Conservation (phyloP, 139 green algal genomes). For the Spirogloea muscicola region DNA sequence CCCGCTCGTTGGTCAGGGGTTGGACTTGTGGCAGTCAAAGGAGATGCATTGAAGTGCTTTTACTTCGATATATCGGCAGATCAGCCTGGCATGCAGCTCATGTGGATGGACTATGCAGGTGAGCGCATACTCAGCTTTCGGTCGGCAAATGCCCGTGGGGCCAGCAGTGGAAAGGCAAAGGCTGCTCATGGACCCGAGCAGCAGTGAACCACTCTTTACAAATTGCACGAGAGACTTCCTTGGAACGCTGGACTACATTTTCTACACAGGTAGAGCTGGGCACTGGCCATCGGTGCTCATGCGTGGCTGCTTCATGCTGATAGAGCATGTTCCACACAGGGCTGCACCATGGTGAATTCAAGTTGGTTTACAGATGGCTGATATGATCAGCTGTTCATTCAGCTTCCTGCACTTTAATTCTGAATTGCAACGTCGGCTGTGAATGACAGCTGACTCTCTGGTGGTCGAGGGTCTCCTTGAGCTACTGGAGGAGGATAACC, state of each 20-base stretch:
- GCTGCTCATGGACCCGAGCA: constrained; percentile 41
- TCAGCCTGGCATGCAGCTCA: no score
- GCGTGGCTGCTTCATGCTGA: no score
- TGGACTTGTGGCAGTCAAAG: background rate
- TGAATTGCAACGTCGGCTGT: no score
- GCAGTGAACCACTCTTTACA: constrained; percentile 69
- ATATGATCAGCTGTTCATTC: no score
- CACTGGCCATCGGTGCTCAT: no score
- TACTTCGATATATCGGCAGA: no score
- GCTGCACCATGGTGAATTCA: no score
- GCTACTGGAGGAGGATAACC: constrained; percentile 72
- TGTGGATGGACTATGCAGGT: no score
- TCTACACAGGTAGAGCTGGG: constrained; percentile 87
- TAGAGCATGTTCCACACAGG: no score
- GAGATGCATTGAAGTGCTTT: background rate
- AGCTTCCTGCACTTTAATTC: no score
- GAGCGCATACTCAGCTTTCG: constrained; percentile 31
- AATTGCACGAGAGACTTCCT: constrained; percentile 84
- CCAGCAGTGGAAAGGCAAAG: constrained; percentile 27
- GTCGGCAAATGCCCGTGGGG: background rate
- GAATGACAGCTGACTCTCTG: constrained; percentile 56
- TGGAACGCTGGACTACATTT: constrained; percentile 94
- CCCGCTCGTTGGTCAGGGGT: background rate
- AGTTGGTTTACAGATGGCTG: no score
- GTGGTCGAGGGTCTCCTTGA: constrained; percentile 78